phyloP scores from a whole-genome alignment of 208 protist species.

The Strigomonas galati region DNA sequence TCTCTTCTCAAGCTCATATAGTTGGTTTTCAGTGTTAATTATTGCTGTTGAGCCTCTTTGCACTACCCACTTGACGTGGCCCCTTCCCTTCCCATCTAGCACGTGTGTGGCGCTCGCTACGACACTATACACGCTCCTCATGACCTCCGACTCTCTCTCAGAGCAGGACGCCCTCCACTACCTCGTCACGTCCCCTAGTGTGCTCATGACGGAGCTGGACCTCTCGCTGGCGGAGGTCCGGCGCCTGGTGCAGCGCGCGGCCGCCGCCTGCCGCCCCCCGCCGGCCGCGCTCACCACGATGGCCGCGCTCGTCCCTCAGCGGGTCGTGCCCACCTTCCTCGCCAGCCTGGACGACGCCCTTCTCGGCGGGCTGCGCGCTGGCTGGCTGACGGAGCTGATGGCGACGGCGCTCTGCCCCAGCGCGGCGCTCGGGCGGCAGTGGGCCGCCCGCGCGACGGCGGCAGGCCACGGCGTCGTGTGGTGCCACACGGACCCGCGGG shows the following conservation, averaged over 20 bases:
- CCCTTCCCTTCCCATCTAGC: neutral
- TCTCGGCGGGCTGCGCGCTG: slow-evolving; percentile 11
- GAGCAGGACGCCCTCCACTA: too few relatives aligned
- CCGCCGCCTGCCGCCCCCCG: neutral
- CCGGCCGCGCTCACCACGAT: too few relatives aligned
- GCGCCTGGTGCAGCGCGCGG: neutral
- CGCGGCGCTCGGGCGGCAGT: neutral
- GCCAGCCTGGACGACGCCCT: slow-evolving; percentile 3
- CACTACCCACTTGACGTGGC: neutral
- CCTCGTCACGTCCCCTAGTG: neutral
- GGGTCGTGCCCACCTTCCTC: neutral
- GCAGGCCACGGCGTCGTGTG: slow-evolving; percentile 42
- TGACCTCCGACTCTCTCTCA: too few relatives aligned
- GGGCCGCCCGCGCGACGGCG: slow-evolving; percentile 36
- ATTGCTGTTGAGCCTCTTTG: neutral
- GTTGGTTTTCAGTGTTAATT: neutral
- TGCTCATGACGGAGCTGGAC: neutral
- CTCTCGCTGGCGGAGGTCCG: neutral
- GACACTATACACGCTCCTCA: too few relatives aligned
- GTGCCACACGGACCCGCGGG: slow-evolving; percentile 38
- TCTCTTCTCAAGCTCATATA: neutral
- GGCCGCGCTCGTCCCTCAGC: too few relatives aligned
- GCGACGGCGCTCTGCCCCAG: neutral
- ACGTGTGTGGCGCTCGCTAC: too few relatives aligned
- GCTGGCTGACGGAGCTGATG: slow-evolving; percentile 15